These are phyloP conservation scores for Kandelia obovata DNA, from an alignment of 345 rosid species.

Conservation along the genomic window DNA sequence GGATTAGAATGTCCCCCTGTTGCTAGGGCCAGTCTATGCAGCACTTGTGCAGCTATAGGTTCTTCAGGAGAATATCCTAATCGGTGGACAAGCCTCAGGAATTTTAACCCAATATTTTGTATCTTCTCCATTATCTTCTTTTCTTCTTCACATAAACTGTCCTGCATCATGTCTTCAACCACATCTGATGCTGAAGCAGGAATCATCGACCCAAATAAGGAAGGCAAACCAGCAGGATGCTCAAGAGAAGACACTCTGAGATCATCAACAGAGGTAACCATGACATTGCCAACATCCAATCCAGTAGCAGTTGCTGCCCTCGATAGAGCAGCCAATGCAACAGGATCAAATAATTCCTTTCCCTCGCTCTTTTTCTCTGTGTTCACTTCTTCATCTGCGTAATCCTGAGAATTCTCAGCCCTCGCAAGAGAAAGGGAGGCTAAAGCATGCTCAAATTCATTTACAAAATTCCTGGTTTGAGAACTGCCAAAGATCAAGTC, in stretches of 20 bases:
- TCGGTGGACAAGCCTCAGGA: slow-evolving; percentile 50
- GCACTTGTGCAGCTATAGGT: slow-evolving; percentile 43
- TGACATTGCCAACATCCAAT: slow-evolving; percentile 16
- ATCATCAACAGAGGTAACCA: slow-evolving; percentile 16
- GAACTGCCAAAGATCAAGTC: slow-evolving; percentile 28
- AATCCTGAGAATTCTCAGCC: slow-evolving; percentile 2
- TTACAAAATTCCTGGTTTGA: slow-evolving; percentile 13
- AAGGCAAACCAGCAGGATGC: slow-evolving; percentile 16
- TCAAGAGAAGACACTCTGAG: slow-evolving; percentile 23
- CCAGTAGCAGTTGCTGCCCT: slow-evolving; percentile 30
- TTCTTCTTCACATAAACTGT: slow-evolving; percentile 38
- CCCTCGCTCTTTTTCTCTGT: slow-evolving; percentile 14
- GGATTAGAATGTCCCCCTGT: slow-evolving; percentile 23
- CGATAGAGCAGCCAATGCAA: slow-evolving; percentile 30
- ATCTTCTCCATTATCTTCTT: slow-evolving; percentile 44
- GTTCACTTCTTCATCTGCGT: slow-evolving; percentile 20
- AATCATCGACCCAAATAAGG: slow-evolving; percentile 14
- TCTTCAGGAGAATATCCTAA: slow-evolving; percentile 42
- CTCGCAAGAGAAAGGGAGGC: not conserved
- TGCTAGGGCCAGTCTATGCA: slow-evolving; percentile 30
- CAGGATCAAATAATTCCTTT: slow-evolving; percentile 28
- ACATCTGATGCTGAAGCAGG: slow-evolving; percentile 13
- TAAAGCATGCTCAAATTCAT: slow-evolving; percentile 13
- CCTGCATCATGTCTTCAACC: slow-evolving; percentile 9
- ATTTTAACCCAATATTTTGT: slow-evolving; percentile 45